phyloP scores from a whole-genome alignment of 768 basidiomycete genomes.

The Mrakia hoshinonis region DNA sequence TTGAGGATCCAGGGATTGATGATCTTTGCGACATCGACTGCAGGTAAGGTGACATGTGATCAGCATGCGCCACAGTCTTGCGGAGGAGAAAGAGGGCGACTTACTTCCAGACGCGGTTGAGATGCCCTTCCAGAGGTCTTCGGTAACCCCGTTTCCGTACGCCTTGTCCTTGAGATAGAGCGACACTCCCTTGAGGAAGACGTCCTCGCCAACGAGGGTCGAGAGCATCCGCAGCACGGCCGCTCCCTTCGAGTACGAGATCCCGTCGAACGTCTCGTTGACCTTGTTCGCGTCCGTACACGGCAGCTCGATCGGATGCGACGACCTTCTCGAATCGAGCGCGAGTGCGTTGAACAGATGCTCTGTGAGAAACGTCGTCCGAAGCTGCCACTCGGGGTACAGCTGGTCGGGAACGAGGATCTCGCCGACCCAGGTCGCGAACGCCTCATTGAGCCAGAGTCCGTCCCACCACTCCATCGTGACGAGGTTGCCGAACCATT shows the following conservation, averaged over 20 bases:
- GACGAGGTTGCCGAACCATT: constrained; percentile 61
- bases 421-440: constrained; percentile 52
- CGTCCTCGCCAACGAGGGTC: constrained; percentile 79
- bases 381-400: constrained; percentile 72
- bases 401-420: constrained; percentile 32
- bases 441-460: constrained; percentile 50
- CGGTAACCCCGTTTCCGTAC: constrained; percentile 74
- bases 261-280: constrained; percentile 73
- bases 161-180: constrained; percentile 82
- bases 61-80: too few species aligned
- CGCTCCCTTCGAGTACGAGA: constrained; percentile 72
- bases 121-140: constrained; percentile 82
- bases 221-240: constrained; percentile 79
- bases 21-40: constrained; percentile 59
- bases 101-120: constrained; percentile 52
- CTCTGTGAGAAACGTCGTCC: constrained; percentile 66
- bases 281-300: constrained; percentile 79
- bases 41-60: too few species aligned
- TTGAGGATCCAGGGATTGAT: constrained; percentile 91
- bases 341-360: constrained; percentile 62
- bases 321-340: constrained; percentile 75
- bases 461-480: constrained; percentile 93
- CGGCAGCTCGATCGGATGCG: constrained; percentile 86
- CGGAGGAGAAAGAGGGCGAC: too few species aligned
- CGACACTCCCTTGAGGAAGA: constrained; percentile 78